These are phyloP conservation scores for Penicillium fimorum DNA, from an alignment of 495 filamentous ascomycete genomes.

Conservation along the genomic window DNA sequence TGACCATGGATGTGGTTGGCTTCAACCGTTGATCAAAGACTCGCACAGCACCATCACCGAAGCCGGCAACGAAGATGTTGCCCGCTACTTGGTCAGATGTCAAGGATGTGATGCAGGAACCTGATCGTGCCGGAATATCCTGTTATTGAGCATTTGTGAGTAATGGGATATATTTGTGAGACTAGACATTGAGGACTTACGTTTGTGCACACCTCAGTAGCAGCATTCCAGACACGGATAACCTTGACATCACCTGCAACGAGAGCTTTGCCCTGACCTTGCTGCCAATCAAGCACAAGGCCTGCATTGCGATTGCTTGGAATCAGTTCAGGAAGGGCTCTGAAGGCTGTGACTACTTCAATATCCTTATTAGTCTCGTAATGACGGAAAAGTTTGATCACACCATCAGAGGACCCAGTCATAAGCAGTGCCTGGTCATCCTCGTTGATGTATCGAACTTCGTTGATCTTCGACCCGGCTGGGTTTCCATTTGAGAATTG, in stretches of 20 bases:
- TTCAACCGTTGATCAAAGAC: constrained; percentile 88
- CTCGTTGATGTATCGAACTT: constrained; percentile 95
- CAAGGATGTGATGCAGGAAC: constrained; percentile 90
- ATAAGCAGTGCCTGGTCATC: constrained; percentile 93
- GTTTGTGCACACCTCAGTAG: constrained; percentile 84
- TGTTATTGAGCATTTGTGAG: constrained; percentile 20
- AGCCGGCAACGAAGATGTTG: constrained; percentile 92
- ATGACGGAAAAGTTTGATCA: constrained; percentile 89
- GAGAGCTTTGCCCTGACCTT: constrained; percentile 89
- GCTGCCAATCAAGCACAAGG: constrained; percentile 96
- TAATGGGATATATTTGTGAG: neutral
- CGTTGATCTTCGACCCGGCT: constrained; percentile 84
- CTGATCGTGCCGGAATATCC: constrained; percentile 94
- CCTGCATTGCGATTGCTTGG: constrained; percentile 91
- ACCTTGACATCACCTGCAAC: constrained; percentile 96
- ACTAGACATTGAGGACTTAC: constrained; percentile 36
- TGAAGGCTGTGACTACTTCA: constrained; percentile 88
- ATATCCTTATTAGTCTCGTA: constrained; percentile 68
- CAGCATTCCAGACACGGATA: constrained; percentile 93
- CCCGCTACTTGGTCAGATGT: constrained; percentile 97
- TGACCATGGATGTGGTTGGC: constrained; percentile 83
- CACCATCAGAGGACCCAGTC: constrained; percentile 92
- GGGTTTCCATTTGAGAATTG: constrained; percentile 95
- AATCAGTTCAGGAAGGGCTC: constrained; percentile 87
- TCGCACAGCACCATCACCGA: constrained; percentile 92